Conservation (phyloP, 257 asterid species). For the Ehretia macrophylla region DNA sequence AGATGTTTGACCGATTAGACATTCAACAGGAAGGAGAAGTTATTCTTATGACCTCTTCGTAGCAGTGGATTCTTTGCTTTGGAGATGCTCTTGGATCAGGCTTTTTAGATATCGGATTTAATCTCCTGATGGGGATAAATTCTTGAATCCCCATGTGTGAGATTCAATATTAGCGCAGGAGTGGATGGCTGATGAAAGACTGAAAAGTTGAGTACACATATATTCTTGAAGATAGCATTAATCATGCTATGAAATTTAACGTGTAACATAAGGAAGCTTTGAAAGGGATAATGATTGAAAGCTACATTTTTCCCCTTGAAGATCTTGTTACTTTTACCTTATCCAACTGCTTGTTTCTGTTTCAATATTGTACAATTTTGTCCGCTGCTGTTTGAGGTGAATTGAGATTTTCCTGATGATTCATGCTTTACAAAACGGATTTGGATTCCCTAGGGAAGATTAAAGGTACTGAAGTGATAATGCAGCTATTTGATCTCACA, state of each 20-base stretch:
- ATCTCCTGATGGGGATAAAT: neutral
- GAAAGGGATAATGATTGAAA: neutral
- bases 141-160: slow-evolving; percentile 1
- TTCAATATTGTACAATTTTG: too few species aligned
- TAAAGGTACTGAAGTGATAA: too few species aligned
- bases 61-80: slow-evolving; percentile 2
- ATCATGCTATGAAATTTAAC: neutral
- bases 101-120: neutral
- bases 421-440: too few species aligned
- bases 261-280: neutral
- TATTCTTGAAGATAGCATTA: neutral
- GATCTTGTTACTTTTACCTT: neutral
- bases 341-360: neutral
- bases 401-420: too few species aligned
- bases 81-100: neutral
- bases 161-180: neutral
- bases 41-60: neutral
- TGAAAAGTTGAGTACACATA: neutral
- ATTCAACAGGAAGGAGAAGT: slow-evolving; percentile 9
- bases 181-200: neutral
- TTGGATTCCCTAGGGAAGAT: too few species aligned
- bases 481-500: too few species aligned
- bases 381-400: too few species aligned
- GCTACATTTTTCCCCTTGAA: neutral
- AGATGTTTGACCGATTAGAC: slow-evolving; percentile 33